Conservation (phyloP, 139 green algal genomes). For the Asterochloris erici region DNA sequence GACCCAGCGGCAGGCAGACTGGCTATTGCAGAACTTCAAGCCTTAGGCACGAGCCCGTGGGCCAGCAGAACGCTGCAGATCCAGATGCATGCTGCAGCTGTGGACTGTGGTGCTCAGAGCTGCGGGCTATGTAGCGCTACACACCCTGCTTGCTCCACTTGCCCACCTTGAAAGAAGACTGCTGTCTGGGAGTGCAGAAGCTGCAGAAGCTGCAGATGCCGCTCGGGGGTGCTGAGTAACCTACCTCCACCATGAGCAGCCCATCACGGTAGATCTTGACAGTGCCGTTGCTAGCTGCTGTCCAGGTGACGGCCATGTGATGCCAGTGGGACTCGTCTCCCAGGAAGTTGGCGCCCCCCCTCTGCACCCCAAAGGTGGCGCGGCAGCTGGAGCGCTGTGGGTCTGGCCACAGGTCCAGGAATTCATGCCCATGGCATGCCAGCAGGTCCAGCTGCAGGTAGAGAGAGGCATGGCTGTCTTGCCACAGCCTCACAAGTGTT, state of each 20-base stretch:
- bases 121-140: no score
- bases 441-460: constrained; percentile 34
- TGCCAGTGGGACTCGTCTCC: constrained; percentile 69
- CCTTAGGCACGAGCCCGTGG: no score
- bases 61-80: no score
- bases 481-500: no score
- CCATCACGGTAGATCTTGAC: constrained; percentile 82
- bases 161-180: no score
- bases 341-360: constrained; percentile 42
- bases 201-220: background rate
- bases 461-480: no score
- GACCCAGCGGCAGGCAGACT: no score
- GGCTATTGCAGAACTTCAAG: no score
- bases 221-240: no score
- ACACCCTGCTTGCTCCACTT: no score
- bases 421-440: constrained; percentile 75
- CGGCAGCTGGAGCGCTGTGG: constrained; percentile 50
- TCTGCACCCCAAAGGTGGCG: constrained; percentile 36
- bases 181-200: background rate
- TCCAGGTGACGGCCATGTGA: constrained; percentile 85
- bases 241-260: constrained; percentile 44
- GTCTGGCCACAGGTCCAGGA: constrained; percentile 72
- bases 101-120: no score
- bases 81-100: no score
- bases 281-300: constrained; percentile 46